These are phyloP conservation scores for Tulasnella sp. DNA, from an alignment of 768 basidiomycete genomes.

Conservation along the genomic window DNA sequence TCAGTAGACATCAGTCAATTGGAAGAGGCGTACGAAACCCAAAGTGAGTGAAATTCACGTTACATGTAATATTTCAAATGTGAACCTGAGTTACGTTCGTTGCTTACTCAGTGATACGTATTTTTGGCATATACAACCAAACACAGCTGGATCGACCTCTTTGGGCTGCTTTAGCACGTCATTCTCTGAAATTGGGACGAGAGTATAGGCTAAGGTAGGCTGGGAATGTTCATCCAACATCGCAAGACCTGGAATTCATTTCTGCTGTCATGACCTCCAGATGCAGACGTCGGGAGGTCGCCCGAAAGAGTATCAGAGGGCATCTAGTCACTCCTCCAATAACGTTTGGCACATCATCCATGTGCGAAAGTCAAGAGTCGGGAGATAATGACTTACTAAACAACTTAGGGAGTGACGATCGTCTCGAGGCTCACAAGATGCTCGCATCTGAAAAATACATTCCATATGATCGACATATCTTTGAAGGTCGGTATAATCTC, in stretches of 20 bases:
- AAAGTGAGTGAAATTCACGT: slow-evolving; percentile 6
- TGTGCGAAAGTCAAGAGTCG: too few relatives aligned
- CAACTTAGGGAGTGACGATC: too few relatives aligned
- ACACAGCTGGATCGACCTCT: slow-evolving; percentile 33
- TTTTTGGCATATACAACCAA: slow-evolving; percentile 41
- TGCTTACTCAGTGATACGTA: slow-evolving; percentile 14
- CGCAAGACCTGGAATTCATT: not conserved
- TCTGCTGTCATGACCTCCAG: not conserved
- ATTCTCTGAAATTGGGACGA: slow-evolving; percentile 33
- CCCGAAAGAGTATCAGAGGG: not conserved
- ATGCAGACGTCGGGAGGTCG: not conserved
- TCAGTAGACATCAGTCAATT: too few relatives aligned
- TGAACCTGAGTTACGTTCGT: not conserved
- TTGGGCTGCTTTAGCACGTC: slow-evolving; percentile 37
- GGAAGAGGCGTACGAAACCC: not conserved
- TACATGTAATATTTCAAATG: too few relatives aligned
- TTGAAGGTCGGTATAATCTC: too few relatives aligned
- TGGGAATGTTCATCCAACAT: not conserved
- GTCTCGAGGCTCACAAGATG: too few relatives aligned
- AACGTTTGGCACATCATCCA: too few relatives aligned
- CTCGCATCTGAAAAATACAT: too few relatives aligned
- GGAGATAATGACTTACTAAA: too few relatives aligned
- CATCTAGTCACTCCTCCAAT: not conserved
- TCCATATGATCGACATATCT: too few relatives aligned
- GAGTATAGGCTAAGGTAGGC: slow-evolving; percentile 42